Percentiles rank a stretch among this genome's conserved stretches.
Evolutionary conservation across 2,329 filamentous ascomycete species (phyloP).

Genomic region (Ascochyta fabae): DNA sequence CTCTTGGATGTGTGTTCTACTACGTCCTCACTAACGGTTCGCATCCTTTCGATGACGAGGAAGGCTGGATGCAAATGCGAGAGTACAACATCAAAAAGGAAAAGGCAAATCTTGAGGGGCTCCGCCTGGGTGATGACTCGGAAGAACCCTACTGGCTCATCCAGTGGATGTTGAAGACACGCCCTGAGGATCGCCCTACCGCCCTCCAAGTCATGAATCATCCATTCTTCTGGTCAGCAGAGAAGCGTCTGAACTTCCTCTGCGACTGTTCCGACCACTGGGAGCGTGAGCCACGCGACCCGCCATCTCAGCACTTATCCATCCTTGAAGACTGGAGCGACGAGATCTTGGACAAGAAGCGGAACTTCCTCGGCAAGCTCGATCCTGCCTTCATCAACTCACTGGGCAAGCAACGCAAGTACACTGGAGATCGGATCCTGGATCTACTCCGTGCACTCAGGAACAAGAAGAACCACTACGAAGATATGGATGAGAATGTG

Average conservation of each 20-base stretch:
- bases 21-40: constrained; percentile 94
- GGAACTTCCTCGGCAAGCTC: constrained; percentile 79
- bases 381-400: constrained; percentile 86
- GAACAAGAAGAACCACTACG: constrained; percentile 98
- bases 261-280: constrained; percentile 97
- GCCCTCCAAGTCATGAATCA: constrained; percentile 85
- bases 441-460: constrained; percentile 87
- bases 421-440: constrained; percentile 81
- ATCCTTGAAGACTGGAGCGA: constrained; percentile 61
- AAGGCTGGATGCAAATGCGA: constrained; percentile 81
- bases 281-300: constrained; percentile 87
- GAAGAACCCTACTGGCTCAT: constrained; percentile 90
- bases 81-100: constrained; percentile 98
- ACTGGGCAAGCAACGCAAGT: constrained; percentile 92
- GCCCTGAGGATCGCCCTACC: constrained; percentile 71
- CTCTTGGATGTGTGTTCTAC: constrained; percentile 95
- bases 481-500: constrained; percentile 86
- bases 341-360: constrained; percentile 59
- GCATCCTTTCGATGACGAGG: constrained; percentile 93
- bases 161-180: constrained; percentile 74
- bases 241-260: constrained; percentile 89
- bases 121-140: constrained; percentile 83
- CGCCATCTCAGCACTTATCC: constrained; percentile 71
- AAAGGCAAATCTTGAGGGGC: constrained; percentile 72
- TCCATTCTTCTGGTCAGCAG: constrained; percentile 94